Base-by-base conservation (phyloP, 192 early-diverging fungal genomes). In the Backusella tuberculispora region DNA sequence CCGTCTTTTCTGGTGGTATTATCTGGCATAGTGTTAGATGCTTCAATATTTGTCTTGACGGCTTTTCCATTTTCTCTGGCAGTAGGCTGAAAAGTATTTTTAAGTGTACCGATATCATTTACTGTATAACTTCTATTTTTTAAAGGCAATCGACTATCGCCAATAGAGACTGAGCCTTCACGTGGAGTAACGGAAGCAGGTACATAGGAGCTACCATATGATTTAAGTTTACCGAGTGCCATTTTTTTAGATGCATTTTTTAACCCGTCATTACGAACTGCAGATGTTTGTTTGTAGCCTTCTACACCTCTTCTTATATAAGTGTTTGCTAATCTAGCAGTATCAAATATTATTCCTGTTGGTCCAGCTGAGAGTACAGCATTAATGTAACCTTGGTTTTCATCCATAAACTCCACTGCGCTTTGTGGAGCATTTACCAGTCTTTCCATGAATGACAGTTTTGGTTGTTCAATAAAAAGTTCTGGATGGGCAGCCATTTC, bases 271-370 rank as follows among this genome's bases (percentile, higher is more conserved):
- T 0, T 24, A 3, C 24, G 10, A 56, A 56, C 0, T 21, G 50
- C 8, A 19, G 8, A 56, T 24, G 50, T 9, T 21, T 56, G 19
- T 4, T 3, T 10, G 12, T 24, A 24, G 21, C 21, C 4, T 7
- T 56, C 50, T 24, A 24, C 50, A 24, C 50, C 50, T 56, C 50
- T 56, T 56, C 50, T 56, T 56, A 10, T 21, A 21, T 56, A 56
- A 21, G 4, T 56, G 19, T 56, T 56, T 24, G 21, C 50, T 12
- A 56, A 3, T 21, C 19, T 56, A 21, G 50, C 50, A 3, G 50
- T 21, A 3, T 56, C 50, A 56, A 56, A 21, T 21, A 10, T 21
- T 56, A 2, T 56, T 56, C 50, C 50, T 56, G 19, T 21, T 8
- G 50, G 50, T 12, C 19, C 8, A 56, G 50, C 50, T 6, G 7